Evolutionary conservation across 805 yeast species (phyloP).

Genomic region (Ogataea parapolymorpha): DNA sequence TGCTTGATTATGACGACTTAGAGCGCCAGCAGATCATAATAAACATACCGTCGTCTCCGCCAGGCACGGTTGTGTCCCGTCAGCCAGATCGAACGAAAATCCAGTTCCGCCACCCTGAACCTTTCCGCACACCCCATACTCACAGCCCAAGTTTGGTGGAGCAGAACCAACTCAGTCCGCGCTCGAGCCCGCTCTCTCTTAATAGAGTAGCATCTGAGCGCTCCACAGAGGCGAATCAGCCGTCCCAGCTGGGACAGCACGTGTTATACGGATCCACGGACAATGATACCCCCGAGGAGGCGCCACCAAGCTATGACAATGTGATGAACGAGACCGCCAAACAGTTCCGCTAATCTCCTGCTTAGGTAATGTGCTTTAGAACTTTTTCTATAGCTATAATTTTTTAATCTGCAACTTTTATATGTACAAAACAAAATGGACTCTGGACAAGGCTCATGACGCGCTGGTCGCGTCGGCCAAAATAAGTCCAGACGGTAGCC

Average conservation of each 20-base stretch:
- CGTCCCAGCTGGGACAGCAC: slow-evolving; percentile 8
- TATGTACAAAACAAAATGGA: slow-evolving; percentile 11
- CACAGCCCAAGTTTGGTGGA: slow-evolving; percentile 3
- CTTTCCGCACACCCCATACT: slow-evolving; percentile 21
- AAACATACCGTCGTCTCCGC: slow-evolving; percentile 22
- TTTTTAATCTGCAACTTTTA: no score
- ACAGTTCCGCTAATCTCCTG: slow-evolving; percentile 17
- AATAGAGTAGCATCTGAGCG: background rate
- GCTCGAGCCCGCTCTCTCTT: slow-evolving; percentile 14
- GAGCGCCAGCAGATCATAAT: slow-evolving; percentile 30
- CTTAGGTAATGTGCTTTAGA: slow-evolving; percentile 2
- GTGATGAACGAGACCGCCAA: slow-evolving; percentile 35
- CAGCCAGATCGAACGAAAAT: slow-evolving; percentile 28
- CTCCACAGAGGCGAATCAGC: slow-evolving; percentile 4
- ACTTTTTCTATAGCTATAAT: no score
- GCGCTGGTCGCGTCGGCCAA: slow-evolving; percentile 43
- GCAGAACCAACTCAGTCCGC: slow-evolving; percentile 26
- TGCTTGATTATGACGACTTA: slow-evolving; percentile 20
- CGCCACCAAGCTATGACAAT: slow-evolving; percentile 37
- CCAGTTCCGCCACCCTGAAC: slow-evolving; percentile 33
- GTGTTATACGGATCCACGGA: slow-evolving; percentile 19
- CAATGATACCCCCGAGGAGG: slow-evolving; percentile 19
- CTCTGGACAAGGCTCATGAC: slow-evolving; percentile 8
- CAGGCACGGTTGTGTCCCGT: slow-evolving; percentile 19
- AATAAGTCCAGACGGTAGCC: slow-evolving; percentile 58